These are phyloP conservation scores for Rubus parviflorus DNA, from an alignment of 306 rosid genomes.

Conservation along the genomic window DNA sequence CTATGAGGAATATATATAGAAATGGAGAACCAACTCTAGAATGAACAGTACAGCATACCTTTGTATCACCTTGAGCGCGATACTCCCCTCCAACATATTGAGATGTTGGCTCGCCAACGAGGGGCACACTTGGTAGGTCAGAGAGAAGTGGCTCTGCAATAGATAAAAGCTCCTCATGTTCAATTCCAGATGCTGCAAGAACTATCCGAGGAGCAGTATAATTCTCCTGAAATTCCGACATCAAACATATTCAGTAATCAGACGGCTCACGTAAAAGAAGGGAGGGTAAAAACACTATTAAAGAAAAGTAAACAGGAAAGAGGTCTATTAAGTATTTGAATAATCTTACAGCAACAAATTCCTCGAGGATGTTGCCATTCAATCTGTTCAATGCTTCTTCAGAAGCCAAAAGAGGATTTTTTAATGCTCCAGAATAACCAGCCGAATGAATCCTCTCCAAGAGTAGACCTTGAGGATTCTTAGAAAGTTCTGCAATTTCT, in stretches of 20 bases:
- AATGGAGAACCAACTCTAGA: neutral
- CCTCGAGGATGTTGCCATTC: conserved; percentile 65
- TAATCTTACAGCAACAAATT: conserved; percentile 76
- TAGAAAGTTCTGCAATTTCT: conserved; percentile 74
- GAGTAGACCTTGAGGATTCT: conserved; percentile 91
- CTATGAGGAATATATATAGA: conserved; percentile 10
- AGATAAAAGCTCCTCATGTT: conserved; percentile 79
- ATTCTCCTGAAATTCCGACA: conserved; percentile 67
- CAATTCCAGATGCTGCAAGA: conserved; percentile 93
- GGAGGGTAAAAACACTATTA: neutral
- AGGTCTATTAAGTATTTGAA: neutral
- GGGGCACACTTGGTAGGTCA: conserved; percentile 67
- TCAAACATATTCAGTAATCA: conserved; percentile 25
- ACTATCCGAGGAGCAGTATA: conserved; percentile 95
- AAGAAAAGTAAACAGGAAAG: neutral
- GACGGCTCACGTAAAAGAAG: conserved; percentile 6
- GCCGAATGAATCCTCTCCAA: conserved; percentile 95
- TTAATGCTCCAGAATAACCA: conserved; percentile 90
- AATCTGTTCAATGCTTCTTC: conserved; percentile 67
- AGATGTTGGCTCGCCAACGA: conserved; percentile 62
- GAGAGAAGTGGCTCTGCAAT: conserved; percentile 88
- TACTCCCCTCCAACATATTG: conserved; percentile 90
- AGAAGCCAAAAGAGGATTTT: conserved; percentile 90
- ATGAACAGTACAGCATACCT: conserved; percentile 49
- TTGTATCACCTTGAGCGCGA: conserved; percentile 74